Base-by-base conservation (phyloP, 73 alveolate species). In the Paramecium pentaurelia region DNA sequence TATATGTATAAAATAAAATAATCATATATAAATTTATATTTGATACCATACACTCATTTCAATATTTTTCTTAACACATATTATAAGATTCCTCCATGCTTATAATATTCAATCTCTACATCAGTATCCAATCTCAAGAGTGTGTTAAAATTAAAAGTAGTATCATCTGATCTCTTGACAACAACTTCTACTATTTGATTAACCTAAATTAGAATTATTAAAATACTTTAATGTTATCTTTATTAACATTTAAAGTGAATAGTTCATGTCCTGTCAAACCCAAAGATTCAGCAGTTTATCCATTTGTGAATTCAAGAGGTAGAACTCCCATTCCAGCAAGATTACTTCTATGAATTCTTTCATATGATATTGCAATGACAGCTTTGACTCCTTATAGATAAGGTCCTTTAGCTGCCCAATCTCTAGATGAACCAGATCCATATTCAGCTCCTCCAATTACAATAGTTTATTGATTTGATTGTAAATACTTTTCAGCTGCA, bases 381-480 rank as follows among this genome's bases (percentile, higher is more conserved):
- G 96, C 98, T 75, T 87, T 92, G 51, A 95, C 97, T 25, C 98
- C 98, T 90, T 94, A 95, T 32, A 94, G 73, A 58, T 22, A 86
- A 8, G 96, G 95, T 34, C 97, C 97, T 90, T 96, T 96, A 58
- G 99, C 99, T 47, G 99, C 99, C 99, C 99, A 96, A 86, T 96
- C 99, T 88, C 99, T 93, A 12, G 98, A 96, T 28, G 97, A 93
- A 36, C 99, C 99, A 34, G 96, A 83, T 47, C 99, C 99, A 73
- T 96, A 96, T 80, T 96, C 99, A 20, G 95, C 88, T 6, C 99
- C 99, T 40, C 98, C 99, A 32, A 96, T 59, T 3, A 96, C 86
- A 92, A 96, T 91, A n/a, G 95, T 70, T 38, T 87, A 94, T 28
- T 47, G 71, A 27, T 96, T 95, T 18, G 80, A 96, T 6, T 86